Evolutionary conservation across 2,329 filamentous ascomycete species (phyloP).

Genomic region (Aspergillus candidus): DNA sequence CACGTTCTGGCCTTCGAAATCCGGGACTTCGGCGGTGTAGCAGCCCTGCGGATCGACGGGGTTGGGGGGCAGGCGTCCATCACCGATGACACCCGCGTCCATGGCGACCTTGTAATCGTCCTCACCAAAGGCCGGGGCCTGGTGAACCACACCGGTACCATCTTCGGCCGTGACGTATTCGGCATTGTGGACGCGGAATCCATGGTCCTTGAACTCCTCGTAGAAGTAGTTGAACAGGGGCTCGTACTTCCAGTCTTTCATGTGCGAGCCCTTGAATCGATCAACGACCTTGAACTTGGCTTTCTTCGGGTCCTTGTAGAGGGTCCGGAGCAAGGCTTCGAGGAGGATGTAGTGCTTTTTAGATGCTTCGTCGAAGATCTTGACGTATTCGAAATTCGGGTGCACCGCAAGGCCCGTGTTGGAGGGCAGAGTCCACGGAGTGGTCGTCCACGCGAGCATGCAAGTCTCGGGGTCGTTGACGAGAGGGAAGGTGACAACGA

Average conservation of each 20-base stretch:
- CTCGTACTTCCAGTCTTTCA: slow-evolving; percentile 83
- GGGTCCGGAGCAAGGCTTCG: slow-evolving; percentile 69
- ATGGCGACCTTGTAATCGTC: slow-evolving; percentile 87
- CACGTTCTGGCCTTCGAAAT: slow-evolving; percentile 82
- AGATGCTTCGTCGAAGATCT: slow-evolving; percentile 75
- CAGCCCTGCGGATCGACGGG: slow-evolving; percentile 79
- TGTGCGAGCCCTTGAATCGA: slow-evolving; percentile 73
- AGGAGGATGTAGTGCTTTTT: slow-evolving; percentile 81
- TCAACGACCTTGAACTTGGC: slow-evolving; percentile 80
- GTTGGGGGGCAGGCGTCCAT: slow-evolving; percentile 74
- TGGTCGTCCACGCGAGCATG: slow-evolving; percentile 84
- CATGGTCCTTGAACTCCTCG: slow-evolving; percentile 78
- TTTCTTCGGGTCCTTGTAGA: slow-evolving; percentile 95
- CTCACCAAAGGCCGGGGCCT: slow-evolving; percentile 88
- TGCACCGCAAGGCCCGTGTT: slow-evolving; percentile 72
- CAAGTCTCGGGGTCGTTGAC: slow-evolving; percentile 67
- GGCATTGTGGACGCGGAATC: slow-evolving; percentile 75
- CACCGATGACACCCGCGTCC: slow-evolving; percentile 68
- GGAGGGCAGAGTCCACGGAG: slow-evolving; percentile 78
- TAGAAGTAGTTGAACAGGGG: slow-evolving; percentile 87
- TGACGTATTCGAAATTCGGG: slow-evolving; percentile 79
- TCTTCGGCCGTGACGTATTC: slow-evolving; percentile 83
- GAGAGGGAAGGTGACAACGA: slow-evolving; percentile 83
- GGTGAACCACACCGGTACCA: slow-evolving; percentile 90
- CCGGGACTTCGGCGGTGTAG: slow-evolving; percentile 69